Evolutionary conservation across 148 eudicot species (phyloP).

Genomic region (Rhododendron ferrugineum): DNA sequence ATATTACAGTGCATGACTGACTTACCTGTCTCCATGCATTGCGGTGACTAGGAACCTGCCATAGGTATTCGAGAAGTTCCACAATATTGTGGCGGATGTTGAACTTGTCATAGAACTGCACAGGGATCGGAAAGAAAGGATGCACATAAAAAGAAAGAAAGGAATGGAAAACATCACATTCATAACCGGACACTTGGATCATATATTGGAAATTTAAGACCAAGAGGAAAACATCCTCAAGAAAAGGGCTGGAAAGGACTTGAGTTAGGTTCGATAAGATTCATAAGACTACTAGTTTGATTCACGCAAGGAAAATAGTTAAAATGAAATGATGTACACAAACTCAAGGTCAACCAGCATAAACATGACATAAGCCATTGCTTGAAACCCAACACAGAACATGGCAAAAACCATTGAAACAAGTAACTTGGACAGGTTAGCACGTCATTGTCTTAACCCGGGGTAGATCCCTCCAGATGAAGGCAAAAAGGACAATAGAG

Average conservation of each 20-base stretch:
- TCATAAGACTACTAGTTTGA: not conserved
- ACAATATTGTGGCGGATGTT: slow-evolving; percentile 97
- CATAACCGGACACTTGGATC: not conserved
- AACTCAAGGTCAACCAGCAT: not conserved
- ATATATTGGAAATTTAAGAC: not conserved
- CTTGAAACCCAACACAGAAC: not conserved
- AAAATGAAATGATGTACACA: not conserved
- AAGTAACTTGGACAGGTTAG: not conserved
- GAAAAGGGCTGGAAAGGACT: not conserved
- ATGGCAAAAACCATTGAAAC: not conserved
- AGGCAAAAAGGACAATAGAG: not conserved
- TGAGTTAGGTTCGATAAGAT: not conserved
- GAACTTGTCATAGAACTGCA: slow-evolving; percentile 97
- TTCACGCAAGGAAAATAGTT: not conserved
- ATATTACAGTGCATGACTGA: not conserved
- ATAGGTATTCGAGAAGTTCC: slow-evolving; percentile 90
- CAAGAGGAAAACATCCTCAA: not conserved
- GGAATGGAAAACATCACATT: not conserved
- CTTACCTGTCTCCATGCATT: slow-evolving; percentile 87
- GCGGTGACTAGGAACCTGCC: slow-evolving; percentile 99
- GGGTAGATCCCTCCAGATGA: not conserved
- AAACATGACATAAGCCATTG: not conserved
- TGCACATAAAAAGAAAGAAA: slow-evolving; percentile 9
- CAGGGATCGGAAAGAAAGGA: not conserved
- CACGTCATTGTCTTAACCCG: not conserved